Base-by-base conservation (phyloP, 208 protist genomes). In the Trypanosoma rangeli region DNA sequence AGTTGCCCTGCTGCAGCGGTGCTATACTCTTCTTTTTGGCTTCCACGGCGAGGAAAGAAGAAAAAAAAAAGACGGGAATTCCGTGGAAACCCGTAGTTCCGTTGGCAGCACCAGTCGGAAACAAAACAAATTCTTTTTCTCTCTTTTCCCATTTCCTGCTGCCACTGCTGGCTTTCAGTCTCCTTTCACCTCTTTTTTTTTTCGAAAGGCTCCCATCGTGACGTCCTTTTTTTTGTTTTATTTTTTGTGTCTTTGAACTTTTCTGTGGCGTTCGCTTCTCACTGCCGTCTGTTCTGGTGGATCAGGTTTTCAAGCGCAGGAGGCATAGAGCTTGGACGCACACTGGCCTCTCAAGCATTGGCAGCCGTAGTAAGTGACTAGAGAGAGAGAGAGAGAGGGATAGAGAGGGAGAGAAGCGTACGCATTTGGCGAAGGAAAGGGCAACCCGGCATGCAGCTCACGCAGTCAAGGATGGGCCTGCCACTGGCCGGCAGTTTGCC, bases 201-300 rank as follows among this genome's bases (percentile, higher is more conserved):
- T 44, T 44, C 22, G 29, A 58, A 31, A 44, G 37, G 5, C 53
- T 55, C 22, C n/a, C 7, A 9, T 37, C 33, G 33, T 55, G 50
- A 55, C 20, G 5, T 13, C 0, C 35, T 33, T 58, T 26, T 73
- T 54, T 70, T 76, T 68, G n/a, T 24, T 59, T 33, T 29, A 4
- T 46, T 46, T 29, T 22, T 52, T 18, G 31, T 10, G 3, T 39
- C 16, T 59, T 13, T 35, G 24, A 37, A 2, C 20, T 16, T 59
- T 13, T 59, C 54, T 46, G 42, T 46, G 42, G 42, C 13, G 42
- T 46, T 46, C 1, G 42, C 42, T 18, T 20, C 42, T 46, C 15
- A 1, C 42, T 9, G 1, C 42, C 42, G 1, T 46, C 42, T 46
- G 42, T 10, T 46, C 15, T 46, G 42, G 5, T 16, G 42, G 42